These are phyloP conservation scores for Rubroshorea leprosula DNA, from an alignment of 345 rosid genomes.

Conservation along the genomic window DNA sequence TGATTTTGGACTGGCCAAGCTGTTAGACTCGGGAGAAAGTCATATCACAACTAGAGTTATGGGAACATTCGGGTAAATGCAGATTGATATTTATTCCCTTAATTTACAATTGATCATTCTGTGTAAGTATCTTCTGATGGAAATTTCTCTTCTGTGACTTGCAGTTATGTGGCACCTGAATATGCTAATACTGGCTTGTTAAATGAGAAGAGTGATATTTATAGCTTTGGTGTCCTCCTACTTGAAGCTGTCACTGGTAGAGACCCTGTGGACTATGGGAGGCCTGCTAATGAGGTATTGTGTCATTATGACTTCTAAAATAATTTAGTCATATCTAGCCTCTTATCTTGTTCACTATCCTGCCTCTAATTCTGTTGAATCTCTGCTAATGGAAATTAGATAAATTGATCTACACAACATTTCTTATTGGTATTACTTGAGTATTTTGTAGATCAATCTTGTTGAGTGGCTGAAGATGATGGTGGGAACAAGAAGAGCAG, in stretches of 20 bases:
- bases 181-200: conserved; percentile 89
- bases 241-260: conserved; percentile 93
- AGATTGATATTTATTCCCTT: conserved; percentile 5
- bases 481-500: conserved; percentile 91
- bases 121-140: conserved; percentile 11
- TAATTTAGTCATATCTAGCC: background rate
- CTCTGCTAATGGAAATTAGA: too few species aligned
- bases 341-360: background rate
- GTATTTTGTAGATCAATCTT: conserved; percentile 64
- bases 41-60: conserved; percentile 95
- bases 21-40: conserved; percentile 80
- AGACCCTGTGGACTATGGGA: conserved; percentile 89
- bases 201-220: conserved; percentile 93
- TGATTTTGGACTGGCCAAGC: conserved; percentile 97
- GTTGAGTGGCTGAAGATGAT: conserved; percentile 95
- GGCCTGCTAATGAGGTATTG: conserved; percentile 81
- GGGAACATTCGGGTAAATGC: conserved; percentile 94
- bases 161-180: conserved; percentile 96
- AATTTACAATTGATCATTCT: conserved; percentile 1
- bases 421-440: conserved; percentile 6
- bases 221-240: conserved; percentile 91
- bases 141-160: conserved; percentile 15
- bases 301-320: background rate
- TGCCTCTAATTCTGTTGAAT: background rate
- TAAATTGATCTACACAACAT: background rate